Base-by-base conservation (phyloP, 1,284 basidiomycete genomes). In the Apiotrichum veenhuisii region DNA sequence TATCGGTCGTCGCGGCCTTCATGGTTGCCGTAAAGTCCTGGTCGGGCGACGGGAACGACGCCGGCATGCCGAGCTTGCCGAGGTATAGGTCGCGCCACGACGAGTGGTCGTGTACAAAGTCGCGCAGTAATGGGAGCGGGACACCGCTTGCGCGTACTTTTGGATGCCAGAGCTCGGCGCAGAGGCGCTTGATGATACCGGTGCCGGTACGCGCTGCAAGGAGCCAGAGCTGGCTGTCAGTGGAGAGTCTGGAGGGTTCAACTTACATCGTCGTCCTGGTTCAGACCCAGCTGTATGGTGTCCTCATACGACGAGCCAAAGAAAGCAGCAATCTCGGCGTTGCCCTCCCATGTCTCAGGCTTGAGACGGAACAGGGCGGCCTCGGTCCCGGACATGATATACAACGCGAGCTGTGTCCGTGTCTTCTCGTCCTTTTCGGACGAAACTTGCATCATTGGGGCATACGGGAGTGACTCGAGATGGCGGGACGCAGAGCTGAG, bases 1-100 rank as follows among this genome's bases (percentile, higher is more conserved):
- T 87, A 72, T 96, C 92, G 66, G 87, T 89, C 20, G 87, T 85
- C 66, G 84, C 85, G 3, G 85, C 84, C 36, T 82, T 83, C 27
- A 88, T 84, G 2, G 85, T 91, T 44, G 87, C 87, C 36, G 91
- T 85, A 68, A 95, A 96, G 68, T 92, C 89, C 10, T 26, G 23
- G 58, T 87, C 83, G 2, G 84, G 82, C 3, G 20, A 30, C 50
- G 87, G 86, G 75, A 90, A 89, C 68, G 87, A 86, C 54, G 82
- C 84, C 2, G 91, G 91, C 26, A 94, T 88, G 18, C 91, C 91
- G 22, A 94, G 88, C 51, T 82, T 81, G 36, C 82, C 81, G 22
- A 95, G 82, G 68, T 87, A 87, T 38, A 85, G 79, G 26, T 86
- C 85, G 52, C 87, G 82, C 91, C 91, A 96, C 47, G 84, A 80